Evolutionary conservation across 306 rosid species (phyloP).

Genomic region (Cucurbita ficifolia): DNA sequence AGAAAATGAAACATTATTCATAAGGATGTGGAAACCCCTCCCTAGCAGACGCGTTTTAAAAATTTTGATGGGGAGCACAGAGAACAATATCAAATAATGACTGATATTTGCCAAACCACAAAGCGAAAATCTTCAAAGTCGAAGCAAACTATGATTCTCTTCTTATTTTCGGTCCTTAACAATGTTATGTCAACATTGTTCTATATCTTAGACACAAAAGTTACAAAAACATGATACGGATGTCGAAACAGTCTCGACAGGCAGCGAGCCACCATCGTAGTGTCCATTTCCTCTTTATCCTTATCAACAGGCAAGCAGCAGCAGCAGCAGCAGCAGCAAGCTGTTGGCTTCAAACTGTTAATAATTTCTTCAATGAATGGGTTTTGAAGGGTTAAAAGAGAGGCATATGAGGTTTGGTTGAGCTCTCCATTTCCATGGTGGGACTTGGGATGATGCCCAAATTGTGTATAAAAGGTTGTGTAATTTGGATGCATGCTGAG

Average conservation of each 20-base stretch:
- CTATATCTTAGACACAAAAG: neutral
- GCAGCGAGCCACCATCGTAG: neutral
- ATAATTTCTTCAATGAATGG: neutral
- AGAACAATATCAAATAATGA: too few relatives aligned
- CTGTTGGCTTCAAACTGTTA: neutral
- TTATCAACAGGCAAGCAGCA: neutral
- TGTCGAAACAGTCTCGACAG: neutral
- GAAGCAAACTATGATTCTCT: neutral
- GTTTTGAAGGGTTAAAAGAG: neutral
- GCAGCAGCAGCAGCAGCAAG: too few relatives aligned
- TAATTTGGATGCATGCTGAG: constrained; percentile 5
- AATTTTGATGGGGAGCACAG: too few relatives aligned
- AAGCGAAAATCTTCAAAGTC: neutral
- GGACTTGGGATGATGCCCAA: constrained; percentile 2
- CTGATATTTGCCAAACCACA: neutral
- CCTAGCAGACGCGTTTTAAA: too few relatives aligned
- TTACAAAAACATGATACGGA: neutral
- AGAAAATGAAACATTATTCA: too few relatives aligned
- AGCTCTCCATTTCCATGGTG: constrained; percentile 1
- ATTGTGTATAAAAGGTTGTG: constrained; percentile 1
- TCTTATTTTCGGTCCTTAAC: neutral
- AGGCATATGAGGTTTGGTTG: constrained; percentile 7
- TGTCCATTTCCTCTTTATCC: neutral
- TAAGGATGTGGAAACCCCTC: too few relatives aligned
- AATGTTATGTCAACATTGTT: neutral